Evolutionary conservation across 129 eudicot species (phyloP), one percentile per base, ranked within the genome.

Genomic region (Centrapalus pauciflorus): DNA sequence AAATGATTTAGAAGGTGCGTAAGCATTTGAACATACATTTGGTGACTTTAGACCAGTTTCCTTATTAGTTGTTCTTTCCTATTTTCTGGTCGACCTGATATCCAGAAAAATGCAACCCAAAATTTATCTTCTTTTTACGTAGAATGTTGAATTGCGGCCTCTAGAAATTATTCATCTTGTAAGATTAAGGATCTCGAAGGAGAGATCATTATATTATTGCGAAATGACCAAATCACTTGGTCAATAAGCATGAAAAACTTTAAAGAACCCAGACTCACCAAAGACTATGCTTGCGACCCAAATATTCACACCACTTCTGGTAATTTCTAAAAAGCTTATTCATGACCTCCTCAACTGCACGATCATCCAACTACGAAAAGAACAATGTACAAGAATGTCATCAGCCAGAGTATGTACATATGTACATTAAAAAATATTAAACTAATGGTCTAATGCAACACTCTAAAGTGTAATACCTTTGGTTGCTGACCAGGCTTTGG

Each of bases 251-350:
- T 0, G 38, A 61, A 67, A 61, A 7, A 17, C n/a, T 16, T 61
- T 3, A 37, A 54, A 30, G 28, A 33, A 56, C 29, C 33, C 35
- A 61, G 55, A 67, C 97, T 79, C 77, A 91, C 97, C 90, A 78
- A 55, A 91, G 91, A 76, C 97, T 91, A 75, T 90, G 85, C 67
- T 91, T 87, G 64, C 96, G 94, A 60, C 85, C 96, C 46, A 91
- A 74, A 77, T 84, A 87, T 68, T 85, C 85, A 82, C 97, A 91
- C 97, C 97, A 91, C 63, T 70, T 91, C 65, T 77, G 81, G 78
- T 91, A 91, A 80, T 87, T 91, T 68, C 81, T 88, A 77, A 91
- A 91, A 67, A 91, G 85, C 60, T 87, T 91, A 67, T 81, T 77
- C 97, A 87, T 87, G 21, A 91, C 96, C 45, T 87, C 84, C n/a